Conservation (phyloP, 805 yeast species). For the Candida easanensis region DNA sequence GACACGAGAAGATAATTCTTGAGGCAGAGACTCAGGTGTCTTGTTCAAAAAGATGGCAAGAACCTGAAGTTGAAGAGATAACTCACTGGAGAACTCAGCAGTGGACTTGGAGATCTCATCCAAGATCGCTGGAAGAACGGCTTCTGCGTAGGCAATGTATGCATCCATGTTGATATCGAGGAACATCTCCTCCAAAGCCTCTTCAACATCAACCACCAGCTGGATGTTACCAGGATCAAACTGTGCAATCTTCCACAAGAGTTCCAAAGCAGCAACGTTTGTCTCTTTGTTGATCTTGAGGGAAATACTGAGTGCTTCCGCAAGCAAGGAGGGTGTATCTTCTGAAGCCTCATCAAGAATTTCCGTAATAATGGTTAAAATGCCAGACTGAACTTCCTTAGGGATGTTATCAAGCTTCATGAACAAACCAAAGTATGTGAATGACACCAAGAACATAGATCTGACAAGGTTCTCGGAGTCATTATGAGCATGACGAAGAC, state of each 20-base stretch:
- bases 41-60: conserved; percentile 49
- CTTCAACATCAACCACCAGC: conserved; percentile 62
- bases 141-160: conserved; percentile 47
- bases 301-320: conserved; percentile 64
- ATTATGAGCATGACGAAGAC: conserved; percentile 27
- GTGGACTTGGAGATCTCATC: conserved; percentile 32
- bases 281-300: conserved; percentile 42
- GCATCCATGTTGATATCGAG: conserved; percentile 40
- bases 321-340: conserved; percentile 71
- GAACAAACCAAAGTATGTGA: conserved; percentile 48
- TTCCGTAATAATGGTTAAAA: conserved; percentile 28
- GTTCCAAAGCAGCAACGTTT: conserved; percentile 37
- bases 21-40: conserved; percentile 39
- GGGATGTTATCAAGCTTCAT: conserved; percentile 16
- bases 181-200: conserved; percentile 63
- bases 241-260: conserved; percentile 63
- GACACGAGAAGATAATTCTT: conserved; percentile 38
- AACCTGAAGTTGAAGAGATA: conserved; percentile 55
- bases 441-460: conserved; percentile 43
- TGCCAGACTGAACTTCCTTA: conserved; percentile 24
- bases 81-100: conserved; percentile 56
- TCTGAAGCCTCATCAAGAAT: conserved; percentile 66
- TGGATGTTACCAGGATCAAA: conserved; percentile 77
- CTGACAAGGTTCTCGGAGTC: conserved; percentile 30
- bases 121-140: conserved; percentile 50